Evolutionary conservation across 805 yeast genomes (phyloP), one percentile per base, ranked within the genome.

Genomic region (Saccharomycopsis fibuligera): DNA sequence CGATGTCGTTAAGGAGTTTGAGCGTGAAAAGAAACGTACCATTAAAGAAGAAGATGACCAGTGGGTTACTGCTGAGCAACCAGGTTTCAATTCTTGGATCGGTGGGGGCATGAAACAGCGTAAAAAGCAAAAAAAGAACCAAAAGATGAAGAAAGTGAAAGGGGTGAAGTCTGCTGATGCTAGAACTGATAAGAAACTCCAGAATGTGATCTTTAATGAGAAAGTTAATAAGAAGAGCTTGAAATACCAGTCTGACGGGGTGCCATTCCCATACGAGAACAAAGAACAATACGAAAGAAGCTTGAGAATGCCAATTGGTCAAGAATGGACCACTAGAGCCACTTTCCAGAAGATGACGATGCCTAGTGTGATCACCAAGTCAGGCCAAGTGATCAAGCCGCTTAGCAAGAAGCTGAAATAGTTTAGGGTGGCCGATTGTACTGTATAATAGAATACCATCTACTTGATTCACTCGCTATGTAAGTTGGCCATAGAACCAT

Each of bases 21-120:
- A 78, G 54, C 74, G 69, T 12, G 98, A 90, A 58, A 93, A 91
- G 68, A 69, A 72, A 49, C 73, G 77, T 56, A 76, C 76, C 10
- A 71, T 74, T 4, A 75, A 69, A 39, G 89, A 84, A 41, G 97
- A 91, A 64, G 97, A 80, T 50, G 97, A 91, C 65, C 75, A 87
- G 61, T 89, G 83, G 59, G 82, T 84, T 50, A 96, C 90, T 62
- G 68, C 84, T 42, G 83, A 96, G 0, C 67, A 90, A 45, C 98
- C 97, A 2, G 99, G 99, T 1, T 93, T 98, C 97, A 98, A 98
- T 42, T 86, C 84, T 39, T 93, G 99, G 99, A 85, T 91, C 9
- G 96, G 96, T 35, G 78, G 76, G 8, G 73, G 74, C 19, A 62
- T 67, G 9, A 66, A 62, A 54, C 66, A 59, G 50, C 61, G 56